These are phyloP conservation scores for Pseudogymnoascus sp. DNA, from an alignment of 2,329 filamentous ascomycete species.

Conservation along the genomic window DNA sequence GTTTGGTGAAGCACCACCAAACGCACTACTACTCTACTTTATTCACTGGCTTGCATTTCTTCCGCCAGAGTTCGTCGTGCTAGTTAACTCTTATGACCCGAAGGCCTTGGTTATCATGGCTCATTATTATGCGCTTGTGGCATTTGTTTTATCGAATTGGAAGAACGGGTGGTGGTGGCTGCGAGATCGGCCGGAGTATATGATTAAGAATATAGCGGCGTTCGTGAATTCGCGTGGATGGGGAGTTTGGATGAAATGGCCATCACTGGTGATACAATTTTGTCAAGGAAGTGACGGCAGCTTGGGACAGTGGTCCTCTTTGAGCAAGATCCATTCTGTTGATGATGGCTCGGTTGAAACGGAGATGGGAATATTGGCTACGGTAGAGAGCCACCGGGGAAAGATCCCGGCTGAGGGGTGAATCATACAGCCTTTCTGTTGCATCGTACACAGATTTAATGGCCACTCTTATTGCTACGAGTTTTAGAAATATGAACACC, in stretches of 20 bases:
- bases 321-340: neutral
- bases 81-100: slow-evolving; percentile 14
- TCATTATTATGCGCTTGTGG: slow-evolving; percentile 17
- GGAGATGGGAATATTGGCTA: neutral
- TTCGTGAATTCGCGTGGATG: slow-evolving; percentile 10
- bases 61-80: slow-evolving; percentile 13
- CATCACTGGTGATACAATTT: neutral
- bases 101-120: slow-evolving; percentile 17
- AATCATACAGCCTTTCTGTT: neutral
- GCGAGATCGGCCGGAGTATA: slow-evolving; percentile 17
- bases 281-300: neutral
- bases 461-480: neutral
- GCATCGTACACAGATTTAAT: neutral
- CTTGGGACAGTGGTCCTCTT: neutral
- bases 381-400: neutral
- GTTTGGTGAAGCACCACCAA: neutral
- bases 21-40: slow-evolving; percentile 15
- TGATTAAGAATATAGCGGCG: slow-evolving; percentile 16
- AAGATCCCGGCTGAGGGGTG: neutral
- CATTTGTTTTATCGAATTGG: slow-evolving; percentile 12
- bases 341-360: neutral
- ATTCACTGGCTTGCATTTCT: slow-evolving; percentile 17
- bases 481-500: neutral
- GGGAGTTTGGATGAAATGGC: slow-evolving; percentile 17
- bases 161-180: slow-evolving; percentile 17